phyloP scores from a whole-genome alignment of 2,329 filamentous ascomycete species.

The Aureobasidium melanogenum region DNA sequence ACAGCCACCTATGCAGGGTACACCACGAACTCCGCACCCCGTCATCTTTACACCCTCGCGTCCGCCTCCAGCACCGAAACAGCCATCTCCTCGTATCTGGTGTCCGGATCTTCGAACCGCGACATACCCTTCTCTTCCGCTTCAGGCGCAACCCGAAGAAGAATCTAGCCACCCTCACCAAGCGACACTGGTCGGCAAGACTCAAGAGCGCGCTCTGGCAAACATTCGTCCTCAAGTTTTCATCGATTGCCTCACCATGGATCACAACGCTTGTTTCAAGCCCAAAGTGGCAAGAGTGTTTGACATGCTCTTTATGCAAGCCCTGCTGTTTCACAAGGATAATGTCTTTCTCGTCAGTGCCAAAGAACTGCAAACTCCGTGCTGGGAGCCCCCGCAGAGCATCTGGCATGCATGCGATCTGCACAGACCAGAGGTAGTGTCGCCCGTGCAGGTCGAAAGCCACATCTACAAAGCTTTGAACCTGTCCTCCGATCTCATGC shows the following conservation, averaged over 20 bases:
- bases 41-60: background rate
- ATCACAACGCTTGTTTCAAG: background rate
- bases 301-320: background rate
- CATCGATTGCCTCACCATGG: background rate
- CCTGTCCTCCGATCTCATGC: background rate
- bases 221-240: background rate
- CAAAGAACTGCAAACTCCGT: background rate
- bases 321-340: background rate
- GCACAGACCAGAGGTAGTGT: no score
- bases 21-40: background rate
- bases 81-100: background rate
- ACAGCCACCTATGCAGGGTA: background rate
- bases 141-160: background rate
- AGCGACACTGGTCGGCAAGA: background rate
- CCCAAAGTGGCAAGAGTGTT: background rate
- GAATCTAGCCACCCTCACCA: background rate
- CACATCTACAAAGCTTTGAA: background rate
- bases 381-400: background rate
- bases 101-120: background rate
- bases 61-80: background rate
- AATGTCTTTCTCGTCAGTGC: background rate
- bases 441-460: background rate
- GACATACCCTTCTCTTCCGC: background rate
- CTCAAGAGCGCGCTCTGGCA: background rate
- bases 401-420: background rate